Evolutionary conservation across 2,329 filamentous ascomycete species (phyloP).

Genomic region (Neofusicoccum ribis): DNA sequence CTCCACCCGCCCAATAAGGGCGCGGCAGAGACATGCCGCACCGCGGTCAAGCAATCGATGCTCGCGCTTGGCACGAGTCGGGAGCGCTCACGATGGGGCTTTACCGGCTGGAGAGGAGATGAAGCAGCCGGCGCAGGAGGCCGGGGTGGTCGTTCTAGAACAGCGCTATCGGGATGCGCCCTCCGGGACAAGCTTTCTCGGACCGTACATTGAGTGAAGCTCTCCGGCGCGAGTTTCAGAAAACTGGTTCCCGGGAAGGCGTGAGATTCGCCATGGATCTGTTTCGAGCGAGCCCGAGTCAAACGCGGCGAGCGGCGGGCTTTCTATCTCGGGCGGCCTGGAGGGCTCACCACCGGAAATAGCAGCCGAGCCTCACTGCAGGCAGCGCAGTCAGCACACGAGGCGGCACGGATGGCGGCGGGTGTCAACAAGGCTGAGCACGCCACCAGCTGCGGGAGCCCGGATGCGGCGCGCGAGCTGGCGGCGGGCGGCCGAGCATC

Average conservation of each 20-base stretch:
- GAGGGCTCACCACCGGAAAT: no score
- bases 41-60: neutral
- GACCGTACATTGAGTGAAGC: neutral
- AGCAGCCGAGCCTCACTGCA: neutral
- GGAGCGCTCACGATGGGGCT: neutral
- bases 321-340: neutral
- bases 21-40: neutral
- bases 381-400: neutral
- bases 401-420: neutral
- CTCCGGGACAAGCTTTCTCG: conserved; percentile 5
- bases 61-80: neutral
- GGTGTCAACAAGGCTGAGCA: conserved; percentile 3
- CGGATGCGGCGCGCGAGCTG: neutral
- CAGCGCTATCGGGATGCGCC: neutral
- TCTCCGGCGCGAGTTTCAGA: conserved; percentile 13
- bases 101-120: neutral
- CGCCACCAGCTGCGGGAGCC: neutral
- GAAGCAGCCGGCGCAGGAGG: conserved; percentile 5
- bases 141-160: conserved; percentile 12
- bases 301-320: neutral
- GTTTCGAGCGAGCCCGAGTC: conserved; percentile 1
- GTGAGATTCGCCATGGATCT: neutral
- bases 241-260: conserved; percentile 9
- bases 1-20: neutral
- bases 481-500: neutral